These are phyloP conservation scores for Xylariaceae sp. DNA, from an alignment of 2,329 filamentous ascomycete species.

Conservation along the genomic window DNA sequence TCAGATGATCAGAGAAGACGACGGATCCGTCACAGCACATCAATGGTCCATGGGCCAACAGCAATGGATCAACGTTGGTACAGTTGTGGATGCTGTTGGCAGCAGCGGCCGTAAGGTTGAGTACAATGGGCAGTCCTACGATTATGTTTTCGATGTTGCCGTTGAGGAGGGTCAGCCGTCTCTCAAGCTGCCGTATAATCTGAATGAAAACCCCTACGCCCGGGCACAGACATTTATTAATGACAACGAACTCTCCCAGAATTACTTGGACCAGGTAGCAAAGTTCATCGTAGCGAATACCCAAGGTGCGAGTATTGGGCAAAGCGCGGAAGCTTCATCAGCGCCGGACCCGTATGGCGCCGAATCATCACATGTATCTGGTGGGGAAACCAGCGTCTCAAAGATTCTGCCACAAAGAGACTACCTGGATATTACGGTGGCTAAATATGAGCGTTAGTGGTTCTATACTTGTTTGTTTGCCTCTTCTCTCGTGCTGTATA, in stretches of 20 bases:
- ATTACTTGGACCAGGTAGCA: conserved; percentile 85
- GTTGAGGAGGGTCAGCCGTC: conserved; percentile 92
- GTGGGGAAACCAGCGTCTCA: conserved; percentile 46
- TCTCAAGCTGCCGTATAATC: conserved; percentile 88
- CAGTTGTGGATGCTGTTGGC: conserved; percentile 82
- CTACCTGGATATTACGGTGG: conserved; percentile 71
- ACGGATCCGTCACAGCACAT: conserved; percentile 80
- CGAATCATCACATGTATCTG: conserved; percentile 73
- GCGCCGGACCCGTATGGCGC: conserved; percentile 70
- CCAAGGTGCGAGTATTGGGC: conserved; percentile 75
- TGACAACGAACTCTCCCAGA: conserved; percentile 80
- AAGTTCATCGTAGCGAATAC: conserved; percentile 91
- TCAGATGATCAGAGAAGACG: conserved; percentile 77
- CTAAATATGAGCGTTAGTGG: conserved; percentile 56
- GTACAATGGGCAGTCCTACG: conserved; percentile 81
- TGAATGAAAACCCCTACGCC: conserved; percentile 88
- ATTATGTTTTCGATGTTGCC: conserved; percentile 94
- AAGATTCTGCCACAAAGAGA: conserved; percentile 69
- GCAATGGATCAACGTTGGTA: conserved; percentile 86
- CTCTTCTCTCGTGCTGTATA: not conserved
- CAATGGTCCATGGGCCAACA: conserved; percentile 71
- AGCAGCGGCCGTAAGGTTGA: conserved; percentile 73
- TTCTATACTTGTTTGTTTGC: not conserved
- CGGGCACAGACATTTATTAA: conserved; percentile 85
- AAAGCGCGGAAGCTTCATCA: conserved; percentile 42